Conservation (phyloP, 2,329 filamentous ascomycete species). For the Colletotrichum noveboracense region DNA sequence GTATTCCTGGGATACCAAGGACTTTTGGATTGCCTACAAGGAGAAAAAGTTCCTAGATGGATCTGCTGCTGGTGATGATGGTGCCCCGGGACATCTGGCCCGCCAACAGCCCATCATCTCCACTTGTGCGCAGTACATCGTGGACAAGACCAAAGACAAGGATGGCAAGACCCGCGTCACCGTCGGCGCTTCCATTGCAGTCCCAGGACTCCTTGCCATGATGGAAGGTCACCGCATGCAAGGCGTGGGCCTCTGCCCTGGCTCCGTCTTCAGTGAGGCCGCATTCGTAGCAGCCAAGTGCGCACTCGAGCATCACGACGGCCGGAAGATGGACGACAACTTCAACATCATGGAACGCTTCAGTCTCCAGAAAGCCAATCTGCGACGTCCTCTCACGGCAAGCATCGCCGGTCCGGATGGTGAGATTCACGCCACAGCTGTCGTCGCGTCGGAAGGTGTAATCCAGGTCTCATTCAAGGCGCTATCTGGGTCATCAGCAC, state of each 20-base stretch:
- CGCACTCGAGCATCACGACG: background rate
- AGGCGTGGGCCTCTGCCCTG: background rate
- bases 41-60: background rate
- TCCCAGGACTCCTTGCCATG: background rate
- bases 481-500: background rate
- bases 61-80: background rate
- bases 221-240: conserved; percentile 2
- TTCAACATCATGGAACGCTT: background rate
- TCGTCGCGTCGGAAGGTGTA: background rate
- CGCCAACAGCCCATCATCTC: background rate
- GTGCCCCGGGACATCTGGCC: background rate
- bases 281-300: background rate
- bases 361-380: background rate
- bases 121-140: background rate
- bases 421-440: background rate
- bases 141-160: background rate
- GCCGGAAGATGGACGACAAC: background rate
- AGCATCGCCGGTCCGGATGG: background rate
- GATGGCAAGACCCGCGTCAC: background rate
- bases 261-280: background rate
- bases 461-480: background rate
- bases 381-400: background rate
- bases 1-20: conserved; percentile 1
- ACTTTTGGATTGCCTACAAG: conserved; percentile 1
- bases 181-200: background rate